phyloP scores from a whole-genome alignment of 495 filamentous ascomycete genomes.

The Penicillium samsonianum region DNA sequence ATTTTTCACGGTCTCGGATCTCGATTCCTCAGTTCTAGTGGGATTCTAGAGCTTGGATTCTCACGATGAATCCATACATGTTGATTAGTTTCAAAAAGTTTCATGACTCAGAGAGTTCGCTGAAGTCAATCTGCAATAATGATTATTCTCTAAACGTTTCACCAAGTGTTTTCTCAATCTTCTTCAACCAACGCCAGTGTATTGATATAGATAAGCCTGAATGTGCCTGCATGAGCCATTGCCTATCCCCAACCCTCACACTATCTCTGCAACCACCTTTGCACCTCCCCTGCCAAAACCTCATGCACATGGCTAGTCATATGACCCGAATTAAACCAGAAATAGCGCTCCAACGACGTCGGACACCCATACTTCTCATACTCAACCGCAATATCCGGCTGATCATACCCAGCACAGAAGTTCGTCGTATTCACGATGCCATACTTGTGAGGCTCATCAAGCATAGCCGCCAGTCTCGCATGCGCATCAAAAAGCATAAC shows the following conservation, averaged over 20 bases:
- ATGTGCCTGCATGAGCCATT: neutral
- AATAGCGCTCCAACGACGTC: conserved; percentile 47
- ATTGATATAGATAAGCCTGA: neutral
- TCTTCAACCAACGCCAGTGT: neutral
- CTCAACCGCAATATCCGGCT: conserved; percentile 48
- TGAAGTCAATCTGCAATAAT: conserved; percentile 15
- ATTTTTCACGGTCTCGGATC: conserved; percentile 14
- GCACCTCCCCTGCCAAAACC: conserved; percentile 35
- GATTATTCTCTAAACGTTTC: conserved; percentile 3
- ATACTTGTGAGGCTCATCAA: conserved; percentile 46
- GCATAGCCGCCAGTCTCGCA: conserved; percentile 38
- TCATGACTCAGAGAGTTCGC: conserved; percentile 15
- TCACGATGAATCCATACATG: conserved; percentile 27
- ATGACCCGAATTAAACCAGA: conserved; percentile 55
- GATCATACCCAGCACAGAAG: conserved; percentile 52
- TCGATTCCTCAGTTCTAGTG: conserved; percentile 6
- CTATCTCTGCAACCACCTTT: conserved; percentile 25
- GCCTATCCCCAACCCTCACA: neutral
- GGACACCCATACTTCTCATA: conserved; percentile 50
- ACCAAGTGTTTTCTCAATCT: neutral
- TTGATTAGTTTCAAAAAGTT: conserved; percentile 35
- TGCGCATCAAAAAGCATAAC: conserved; percentile 50
- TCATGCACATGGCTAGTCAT: conserved; percentile 49
- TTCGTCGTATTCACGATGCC: conserved; percentile 50
- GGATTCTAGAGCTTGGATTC: conserved; percentile 20